Evolutionary conservation across 495 filamentous ascomycete genomes (phyloP).

Genomic region (Eremomyces bilateralis): DNA sequence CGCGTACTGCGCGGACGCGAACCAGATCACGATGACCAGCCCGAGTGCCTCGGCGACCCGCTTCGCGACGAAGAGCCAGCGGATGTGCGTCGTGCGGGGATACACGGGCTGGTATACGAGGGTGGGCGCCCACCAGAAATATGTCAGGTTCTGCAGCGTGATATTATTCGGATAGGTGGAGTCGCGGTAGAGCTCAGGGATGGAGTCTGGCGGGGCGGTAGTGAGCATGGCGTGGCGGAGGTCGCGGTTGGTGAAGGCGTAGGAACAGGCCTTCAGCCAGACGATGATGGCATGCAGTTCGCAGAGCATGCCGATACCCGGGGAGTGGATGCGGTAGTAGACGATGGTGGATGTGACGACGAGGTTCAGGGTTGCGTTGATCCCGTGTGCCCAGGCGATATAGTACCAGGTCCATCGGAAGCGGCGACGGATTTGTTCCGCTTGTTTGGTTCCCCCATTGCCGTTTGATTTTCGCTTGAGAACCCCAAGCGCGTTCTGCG

Average conservation of each 20-base stretch:
- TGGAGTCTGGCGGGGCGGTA: slow-evolving; percentile 29
- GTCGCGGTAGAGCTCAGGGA: slow-evolving; percentile 60
- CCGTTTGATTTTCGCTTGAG: slow-evolving; percentile 36
- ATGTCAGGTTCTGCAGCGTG: slow-evolving; percentile 61
- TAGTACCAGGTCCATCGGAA: slow-evolving; percentile 41
- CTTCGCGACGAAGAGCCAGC: slow-evolving; percentile 73
- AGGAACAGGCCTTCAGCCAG: slow-evolving; percentile 87
- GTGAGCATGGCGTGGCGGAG: slow-evolving; percentile 71
- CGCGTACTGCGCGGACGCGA: slow-evolving; percentile 79
- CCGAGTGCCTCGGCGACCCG: slow-evolving; percentile 52
- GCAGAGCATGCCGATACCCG: slow-evolving; percentile 74
- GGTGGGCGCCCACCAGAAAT: slow-evolving; percentile 96
- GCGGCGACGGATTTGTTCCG: slow-evolving; percentile 9
- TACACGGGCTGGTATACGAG: slow-evolving; percentile 95
- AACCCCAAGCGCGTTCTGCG: slow-evolving; percentile 45
- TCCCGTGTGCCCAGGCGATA: slow-evolving; percentile 52
- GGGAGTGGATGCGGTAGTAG: slow-evolving; percentile 78
- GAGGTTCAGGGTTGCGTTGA: slow-evolving; percentile 70
- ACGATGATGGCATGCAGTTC: slow-evolving; percentile 87
- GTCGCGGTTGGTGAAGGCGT: slow-evolving; percentile 91
- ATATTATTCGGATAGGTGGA: slow-evolving; percentile 84
- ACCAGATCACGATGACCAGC: slow-evolving; percentile 76
- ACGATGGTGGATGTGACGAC: slow-evolving; percentile 63
- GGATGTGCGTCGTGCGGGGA: slow-evolving; percentile 52
- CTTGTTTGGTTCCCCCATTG: slow-evolving; percentile 38